phyloP scores from a whole-genome alignment of 2,329 filamentous ascomycete genomes.

The Leptodontidium sp. region DNA sequence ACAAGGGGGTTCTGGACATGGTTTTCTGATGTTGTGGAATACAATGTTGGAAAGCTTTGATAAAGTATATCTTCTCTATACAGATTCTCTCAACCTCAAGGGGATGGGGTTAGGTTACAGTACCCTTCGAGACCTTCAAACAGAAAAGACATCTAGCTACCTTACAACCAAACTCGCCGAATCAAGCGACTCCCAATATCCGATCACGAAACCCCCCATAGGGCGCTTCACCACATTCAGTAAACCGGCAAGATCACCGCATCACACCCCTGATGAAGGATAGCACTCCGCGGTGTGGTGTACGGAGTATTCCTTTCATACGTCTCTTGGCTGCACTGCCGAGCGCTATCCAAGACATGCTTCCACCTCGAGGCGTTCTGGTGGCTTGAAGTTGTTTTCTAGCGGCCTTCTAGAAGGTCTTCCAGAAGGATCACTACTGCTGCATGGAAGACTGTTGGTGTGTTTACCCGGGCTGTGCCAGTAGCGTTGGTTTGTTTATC shows the following conservation, averaged over 20 bases:
- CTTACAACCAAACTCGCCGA: background rate
- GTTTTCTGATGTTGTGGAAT: no score
- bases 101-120: no score
- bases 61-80: no score
- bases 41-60: no score
- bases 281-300: background rate
- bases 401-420: background rate
- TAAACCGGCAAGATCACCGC: background rate
- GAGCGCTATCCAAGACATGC: background rate
- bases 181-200: background rate
- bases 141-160: no score
- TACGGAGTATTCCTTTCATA: background rate
- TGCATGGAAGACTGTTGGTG: background rate
- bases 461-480: background rate
- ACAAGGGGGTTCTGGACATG: no score
- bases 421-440: background rate
- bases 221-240: background rate
- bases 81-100: no score
- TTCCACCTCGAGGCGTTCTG: background rate
- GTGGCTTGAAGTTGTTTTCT: conserved; percentile 2
- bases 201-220: background rate
- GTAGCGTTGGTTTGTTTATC: background rate
- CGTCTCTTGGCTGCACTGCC: conserved; percentile 6
- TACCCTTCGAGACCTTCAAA: no score
- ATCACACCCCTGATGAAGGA: background rate